Conservation (phyloP, 495 filamentous ascomycete genomes). For the Aspergillus baeticus region DNA sequence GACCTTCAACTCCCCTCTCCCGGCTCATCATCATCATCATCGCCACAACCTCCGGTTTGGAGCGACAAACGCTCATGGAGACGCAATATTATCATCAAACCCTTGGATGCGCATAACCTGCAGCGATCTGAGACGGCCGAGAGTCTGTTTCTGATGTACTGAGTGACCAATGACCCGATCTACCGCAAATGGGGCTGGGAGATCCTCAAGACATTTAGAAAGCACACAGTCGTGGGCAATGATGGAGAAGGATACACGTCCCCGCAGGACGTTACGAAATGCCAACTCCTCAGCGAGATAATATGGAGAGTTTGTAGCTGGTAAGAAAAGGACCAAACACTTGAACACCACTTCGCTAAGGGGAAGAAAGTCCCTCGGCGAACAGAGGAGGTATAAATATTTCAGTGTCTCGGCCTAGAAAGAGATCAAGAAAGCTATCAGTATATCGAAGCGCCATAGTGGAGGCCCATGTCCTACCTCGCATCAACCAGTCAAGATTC, state of each 20-base stretch:
- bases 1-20: constrained; percentile 31
- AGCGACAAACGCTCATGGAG: constrained; percentile 49
- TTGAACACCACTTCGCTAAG: constrained; percentile 86
- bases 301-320: constrained; percentile 96
- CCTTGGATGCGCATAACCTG: constrained; percentile 78
- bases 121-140: constrained; percentile 95
- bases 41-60: constrained; percentile 7
- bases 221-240: constrained; percentile 69
- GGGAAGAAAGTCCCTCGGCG: constrained; percentile 75
- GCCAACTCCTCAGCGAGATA: constrained; percentile 65
- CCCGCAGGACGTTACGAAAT: constrained; percentile 33
- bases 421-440: no score
- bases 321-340: no score
- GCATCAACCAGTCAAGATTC: no score
- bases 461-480: no score
- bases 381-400: constrained; percentile 95
- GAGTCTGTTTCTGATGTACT: constrained; percentile 95
- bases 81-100: constrained; percentile 73
- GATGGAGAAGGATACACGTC: constrained; percentile 44
- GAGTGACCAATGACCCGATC: constrained; percentile 84
- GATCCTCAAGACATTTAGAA: constrained; percentile 89
- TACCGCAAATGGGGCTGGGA: constrained; percentile 98
- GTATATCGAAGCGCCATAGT: no score
- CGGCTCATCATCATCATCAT: no score
- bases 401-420: constrained; percentile 90